phyloP scores from a whole-genome alignment of 2,329 filamentous ascomycete genomes.

The Fusarium secorum region DNA sequence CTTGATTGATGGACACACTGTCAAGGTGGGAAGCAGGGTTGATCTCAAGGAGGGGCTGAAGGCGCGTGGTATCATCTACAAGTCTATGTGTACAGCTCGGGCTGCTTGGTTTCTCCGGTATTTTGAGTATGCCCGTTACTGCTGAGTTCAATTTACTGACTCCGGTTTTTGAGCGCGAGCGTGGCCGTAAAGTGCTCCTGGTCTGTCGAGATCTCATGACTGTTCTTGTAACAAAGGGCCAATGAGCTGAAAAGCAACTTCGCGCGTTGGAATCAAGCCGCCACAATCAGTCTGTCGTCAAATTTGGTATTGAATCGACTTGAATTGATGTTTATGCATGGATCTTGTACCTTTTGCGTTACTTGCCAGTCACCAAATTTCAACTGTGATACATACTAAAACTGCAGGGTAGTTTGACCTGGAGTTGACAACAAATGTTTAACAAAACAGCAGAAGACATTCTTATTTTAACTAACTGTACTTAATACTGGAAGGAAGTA shows the following conservation, averaged over 20 bases:
- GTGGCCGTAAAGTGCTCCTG: not conserved
- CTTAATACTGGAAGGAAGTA: fast-evolving
- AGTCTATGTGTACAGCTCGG: not conserved
- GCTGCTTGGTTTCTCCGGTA: not conserved
- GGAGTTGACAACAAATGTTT: fast-evolving
- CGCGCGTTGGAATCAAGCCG: fast-evolving
- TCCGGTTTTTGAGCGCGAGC: fast-evolving
- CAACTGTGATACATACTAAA: fast-evolving
- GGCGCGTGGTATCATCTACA: not conserved
- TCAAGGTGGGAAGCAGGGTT: not conserved
- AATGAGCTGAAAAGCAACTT: not conserved
- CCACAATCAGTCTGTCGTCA: fast-evolving
- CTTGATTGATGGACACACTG: no score
- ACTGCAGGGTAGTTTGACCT: not conserved
- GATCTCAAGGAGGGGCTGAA: not conserved
- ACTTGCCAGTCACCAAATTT: fast-evolving
- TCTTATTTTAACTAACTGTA: fast-evolving
- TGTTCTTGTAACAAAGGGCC: not conserved
- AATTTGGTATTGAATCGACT: no score
- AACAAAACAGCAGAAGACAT: fast-evolving
- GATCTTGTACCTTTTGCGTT: fast-evolving
- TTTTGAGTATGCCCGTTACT: not conserved
- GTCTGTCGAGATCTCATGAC: not conserved
- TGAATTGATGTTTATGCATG: fast-evolving
- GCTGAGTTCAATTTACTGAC: not conserved